phyloP scores from a whole-genome alignment of 495 filamentous ascomycete species.

The Tuber borchii region DNA sequence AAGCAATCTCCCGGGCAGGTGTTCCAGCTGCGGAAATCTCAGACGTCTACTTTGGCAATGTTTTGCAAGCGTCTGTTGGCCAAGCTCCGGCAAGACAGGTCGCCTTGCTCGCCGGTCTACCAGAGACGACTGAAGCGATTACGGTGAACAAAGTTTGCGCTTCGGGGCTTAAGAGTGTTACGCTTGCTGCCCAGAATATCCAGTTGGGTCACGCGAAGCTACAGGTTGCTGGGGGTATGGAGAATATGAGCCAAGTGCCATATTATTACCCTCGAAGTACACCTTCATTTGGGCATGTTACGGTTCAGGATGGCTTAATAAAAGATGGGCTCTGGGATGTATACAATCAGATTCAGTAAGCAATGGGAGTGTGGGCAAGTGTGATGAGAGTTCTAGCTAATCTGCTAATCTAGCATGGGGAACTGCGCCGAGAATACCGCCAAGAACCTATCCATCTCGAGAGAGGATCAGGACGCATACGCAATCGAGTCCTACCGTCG shows the following conservation, averaged over 20 bases:
- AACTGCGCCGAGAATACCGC: slow-evolving; percentile 94
- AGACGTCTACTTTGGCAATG: slow-evolving; percentile 96
- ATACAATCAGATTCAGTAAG: slow-evolving; percentile 76
- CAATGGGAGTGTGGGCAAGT: neutral
- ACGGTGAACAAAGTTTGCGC: slow-evolving; percentile 98
- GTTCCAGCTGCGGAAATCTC: slow-evolving; percentile 70
- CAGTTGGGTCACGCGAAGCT: slow-evolving; percentile 80
- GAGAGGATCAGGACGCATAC: slow-evolving; percentile 83
- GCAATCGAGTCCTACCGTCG: slow-evolving; percentile 81
- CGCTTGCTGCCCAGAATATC: slow-evolving; percentile 85
- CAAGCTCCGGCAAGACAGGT: slow-evolving; percentile 92
- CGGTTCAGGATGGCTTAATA: slow-evolving; percentile 82
- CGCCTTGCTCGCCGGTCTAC: slow-evolving; percentile 75
- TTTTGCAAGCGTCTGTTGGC: slow-evolving; percentile 74
- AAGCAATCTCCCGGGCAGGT: slow-evolving; percentile 73
- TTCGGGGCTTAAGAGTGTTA: slow-evolving; percentile 86
- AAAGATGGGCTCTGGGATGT: slow-evolving; percentile 96
- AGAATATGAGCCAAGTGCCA: slow-evolving; percentile 91
- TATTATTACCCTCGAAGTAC: slow-evolving; percentile 78
- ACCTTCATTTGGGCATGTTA: slow-evolving; percentile 76
- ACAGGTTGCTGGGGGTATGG: slow-evolving; percentile 90
- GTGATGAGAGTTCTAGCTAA: neutral
- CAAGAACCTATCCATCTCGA: slow-evolving; percentile 71
- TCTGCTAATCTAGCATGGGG: slow-evolving; percentile 57
- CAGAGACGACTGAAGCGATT: slow-evolving; percentile 67